Base-by-base conservation (phyloP, 148 eudicot genomes). In the Dianthus caryophyllus region DNA sequence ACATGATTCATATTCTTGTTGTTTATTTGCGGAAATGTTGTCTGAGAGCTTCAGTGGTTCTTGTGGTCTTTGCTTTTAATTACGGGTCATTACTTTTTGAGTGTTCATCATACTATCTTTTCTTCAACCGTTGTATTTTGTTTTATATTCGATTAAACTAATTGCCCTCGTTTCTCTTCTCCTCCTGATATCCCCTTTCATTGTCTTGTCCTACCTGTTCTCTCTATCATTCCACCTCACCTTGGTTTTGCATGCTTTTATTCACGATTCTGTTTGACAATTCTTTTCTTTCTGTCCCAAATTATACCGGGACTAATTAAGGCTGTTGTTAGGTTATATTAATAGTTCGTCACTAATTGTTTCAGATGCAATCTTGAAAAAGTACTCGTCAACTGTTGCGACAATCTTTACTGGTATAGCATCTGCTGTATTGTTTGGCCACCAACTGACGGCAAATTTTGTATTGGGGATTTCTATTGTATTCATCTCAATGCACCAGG, bases 401-500 rank as follows among this genome's bases (percentile, higher is more conserved):
- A 87, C 96, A 48, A 89, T 92, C 66, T 88, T 94, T 73, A 94
- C 98, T 22, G 98, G 98, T 71, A 81, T 94, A 64, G 92, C 95
- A 69, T 94, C 98, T 63, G 97, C 98, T 71, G 83, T 79, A 66
- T 61, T 94, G 76, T 94, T 94, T 81, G 98, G 97, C 21, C 98
- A 94, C 73, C 84, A 83, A 30, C 76, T 94, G 75, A 94, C 98
- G 16, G 82, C 88, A 24, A 94, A 94, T 84, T 94, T 94, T 41
- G 52, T 88, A 27, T 75, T 94, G 76, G 98, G 98, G 65, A 94
- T 94, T 77, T 86, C 98, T 67, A 83, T 90, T 73, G 98, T 94
- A 41, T 90, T 94, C 83, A 94, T 94, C 82, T 94, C 98, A 61
- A 94, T 94, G 98, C 98, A 94, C 77, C 98, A 94, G 98, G 98